Conservation (phyloP, 495 filamentous ascomycete genomes). For the Tuber calosporum region DNA sequence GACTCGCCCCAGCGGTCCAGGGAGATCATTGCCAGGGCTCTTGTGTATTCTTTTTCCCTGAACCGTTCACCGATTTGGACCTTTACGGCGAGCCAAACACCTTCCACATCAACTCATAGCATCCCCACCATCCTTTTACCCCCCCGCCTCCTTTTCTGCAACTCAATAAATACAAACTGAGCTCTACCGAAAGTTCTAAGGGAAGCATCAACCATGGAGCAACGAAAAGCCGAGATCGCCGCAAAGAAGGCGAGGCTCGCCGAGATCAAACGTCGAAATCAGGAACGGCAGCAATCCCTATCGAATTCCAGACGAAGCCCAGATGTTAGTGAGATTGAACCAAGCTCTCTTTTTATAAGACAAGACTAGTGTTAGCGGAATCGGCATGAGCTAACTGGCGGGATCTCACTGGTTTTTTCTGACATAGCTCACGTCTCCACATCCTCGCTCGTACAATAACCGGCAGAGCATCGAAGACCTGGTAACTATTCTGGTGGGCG, state of each 20-base stretch:
- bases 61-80: slow-evolving; percentile 9
- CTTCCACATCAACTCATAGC: neutral
- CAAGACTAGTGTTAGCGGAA: slow-evolving; percentile 30
- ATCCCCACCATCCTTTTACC: neutral
- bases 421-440: slow-evolving; percentile 41
- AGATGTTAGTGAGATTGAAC: slow-evolving; percentile 49
- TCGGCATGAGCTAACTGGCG: neutral
- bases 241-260: slow-evolving; percentile 91
- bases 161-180: neutral
- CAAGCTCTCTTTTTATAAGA: slow-evolving; percentile 8
- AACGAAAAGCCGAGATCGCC: slow-evolving; percentile 85
- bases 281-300: slow-evolving; percentile 35
- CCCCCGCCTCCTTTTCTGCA: neutral
- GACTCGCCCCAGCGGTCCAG: neutral
- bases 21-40: slow-evolving; percentile 3
- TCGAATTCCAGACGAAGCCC: slow-evolving; percentile 42
- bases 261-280: slow-evolving; percentile 79
- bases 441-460: slow-evolving; percentile 57
- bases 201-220: slow-evolving; percentile 53
- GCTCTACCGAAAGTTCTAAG: neutral
- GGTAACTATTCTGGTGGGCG: slow-evolving; percentile 70
- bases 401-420: neutral
- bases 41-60: neutral
- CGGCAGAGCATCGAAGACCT: slow-evolving; percentile 75
- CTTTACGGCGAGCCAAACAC: slow-evolving; percentile 19